Base-by-base conservation (phyloP, 2,329 filamentous ascomycete genomes). In the Pestalotiopsis fici region DNA sequence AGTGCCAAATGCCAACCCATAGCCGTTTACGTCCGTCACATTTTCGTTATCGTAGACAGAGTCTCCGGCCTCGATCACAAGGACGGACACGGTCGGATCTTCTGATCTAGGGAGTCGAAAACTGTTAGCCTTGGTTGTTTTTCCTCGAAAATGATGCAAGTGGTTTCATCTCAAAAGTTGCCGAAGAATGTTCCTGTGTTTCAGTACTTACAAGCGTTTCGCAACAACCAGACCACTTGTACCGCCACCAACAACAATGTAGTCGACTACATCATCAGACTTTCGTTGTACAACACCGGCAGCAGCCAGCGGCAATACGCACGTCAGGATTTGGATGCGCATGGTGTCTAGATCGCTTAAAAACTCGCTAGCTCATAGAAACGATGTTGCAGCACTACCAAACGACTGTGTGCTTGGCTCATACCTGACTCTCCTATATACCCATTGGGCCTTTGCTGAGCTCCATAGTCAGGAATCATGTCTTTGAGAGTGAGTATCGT, bases 41-140 rank as follows among this genome's bases (percentile, higher is more conserved):
- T 64, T 64, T 23, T 37, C 55, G 55, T 67, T 64, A 27, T 54
- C 60, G 50, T 64, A 59, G 25, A 67, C 61, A 3, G 66, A 67
- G 54, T 47, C 60, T 18, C 66, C 66, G 37, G 66, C 66, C 31
- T 67, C 66, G 37, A 67, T 18, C 7, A 67, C 66, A 4, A 67
- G 56, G 54, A 67, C 66, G 15, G 55, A 50, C 15, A 50, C 43
- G 9, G 37, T 35, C 13, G 65, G 59, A 23, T 66, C 60, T 27
- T 66, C 65, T 31, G 43, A 50, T n/a, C 31, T 35, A 35, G 6
- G 6, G 6, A 35, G 31, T 35, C 3, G 31, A 35, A 9, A 35
- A 1, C 5, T 11, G 11, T 35, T 35, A 35, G 31, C 31, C 3
- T 35, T n/a, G n/a, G n/a, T n/a, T n/a, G n/a, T n/a, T n/a, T n/a